These are phyloP conservation scores for Hamigera avellanea DNA, from an alignment of 495 filamentous ascomycete species.

Conservation along the genomic window DNA sequence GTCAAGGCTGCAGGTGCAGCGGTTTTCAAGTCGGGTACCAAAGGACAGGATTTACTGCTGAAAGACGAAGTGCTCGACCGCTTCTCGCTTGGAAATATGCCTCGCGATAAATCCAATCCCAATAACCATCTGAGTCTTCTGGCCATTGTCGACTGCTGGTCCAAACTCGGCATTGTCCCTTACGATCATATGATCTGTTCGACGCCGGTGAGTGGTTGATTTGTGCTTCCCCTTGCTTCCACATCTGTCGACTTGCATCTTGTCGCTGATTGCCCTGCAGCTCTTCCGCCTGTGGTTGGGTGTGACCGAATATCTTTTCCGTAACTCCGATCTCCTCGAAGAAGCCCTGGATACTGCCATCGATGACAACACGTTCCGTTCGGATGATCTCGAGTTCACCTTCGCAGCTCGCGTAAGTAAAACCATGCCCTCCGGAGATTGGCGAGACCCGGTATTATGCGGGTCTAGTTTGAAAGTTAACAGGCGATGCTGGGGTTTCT, in stretches of 20 bases:
- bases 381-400: slow-evolving; percentile 92
- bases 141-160: slow-evolving; percentile 99
- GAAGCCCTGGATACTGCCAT: slow-evolving; percentile 77
- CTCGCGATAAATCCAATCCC: slow-evolving; percentile 48
- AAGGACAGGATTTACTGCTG: slow-evolving; percentile 58
- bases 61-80: slow-evolving; percentile 75
- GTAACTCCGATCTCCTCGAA: slow-evolving; percentile 71
- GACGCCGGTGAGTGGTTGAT: slow-evolving; percentile 52
- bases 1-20: slow-evolving; percentile 67
- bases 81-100: slow-evolving; percentile 64
- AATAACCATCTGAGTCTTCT: slow-evolving; percentile 91
- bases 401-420: slow-evolving; percentile 70
- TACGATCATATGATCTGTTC: slow-evolving; percentile 99
- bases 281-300: slow-evolving; percentile 97
- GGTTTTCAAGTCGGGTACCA: slow-evolving; percentile 54
- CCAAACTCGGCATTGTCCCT: slow-evolving; percentile 78
- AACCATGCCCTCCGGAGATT: neutral
- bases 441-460: no score
- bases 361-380: slow-evolving; percentile 75
- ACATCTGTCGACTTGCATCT: neutral
- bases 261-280: slow-evolving; percentile 22
- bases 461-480: no score
- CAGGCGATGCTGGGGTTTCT: no score
- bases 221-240: slow-evolving; percentile 1
- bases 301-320: slow-evolving; percentile 93